Conservation (phyloP, 495 filamentous ascomycete species). For the Penicillium paxilli region DNA sequence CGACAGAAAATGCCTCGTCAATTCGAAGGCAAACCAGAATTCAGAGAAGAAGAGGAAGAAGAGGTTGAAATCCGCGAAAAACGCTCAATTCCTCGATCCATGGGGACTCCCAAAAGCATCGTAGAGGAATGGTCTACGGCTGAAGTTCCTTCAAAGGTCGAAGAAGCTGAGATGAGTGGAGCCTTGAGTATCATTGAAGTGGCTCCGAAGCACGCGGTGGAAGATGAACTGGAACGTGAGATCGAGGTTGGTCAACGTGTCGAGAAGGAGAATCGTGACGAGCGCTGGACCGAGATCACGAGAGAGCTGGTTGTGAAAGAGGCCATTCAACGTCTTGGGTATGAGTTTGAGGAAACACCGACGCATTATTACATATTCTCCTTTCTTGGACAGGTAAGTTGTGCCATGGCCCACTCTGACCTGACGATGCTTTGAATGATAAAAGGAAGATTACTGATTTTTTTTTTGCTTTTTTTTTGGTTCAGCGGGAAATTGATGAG, state of each 20-base stretch:
- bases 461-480: slow-evolving; percentile 14
- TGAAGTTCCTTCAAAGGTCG: slow-evolving; percentile 13
- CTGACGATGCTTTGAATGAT: not conserved
- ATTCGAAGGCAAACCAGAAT: slow-evolving; percentile 4
- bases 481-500: slow-evolving; percentile 79
- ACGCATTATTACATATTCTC: slow-evolving; percentile 90
- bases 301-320: slow-evolving; percentile 88
- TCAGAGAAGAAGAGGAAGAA: slow-evolving; percentile 9
- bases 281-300: slow-evolving; percentile 96
- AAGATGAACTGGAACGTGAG: slow-evolving; percentile 22
- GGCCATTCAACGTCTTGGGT: slow-evolving; percentile 80
- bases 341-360: slow-evolving; percentile 90
- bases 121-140: slow-evolving; percentile 24
- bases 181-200: slow-evolving; percentile 23
- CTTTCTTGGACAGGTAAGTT: slow-evolving; percentile 75
- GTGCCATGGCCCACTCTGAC: not conserved
- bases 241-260: slow-evolving; percentile 38
- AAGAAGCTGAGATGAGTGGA: slow-evolving; percentile 22
- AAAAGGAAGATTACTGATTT: not conserved
- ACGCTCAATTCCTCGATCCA: not conserved
- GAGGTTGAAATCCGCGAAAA: slow-evolving; percentile 33
- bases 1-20: slow-evolving; percentile 1
- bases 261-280: slow-evolving; percentile 48
- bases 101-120: not conserved
- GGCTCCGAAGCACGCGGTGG: slow-evolving; percentile 17